Evolutionary conservation across 345 rosid genomes (phyloP), one percentile per base, ranked within the genome.

Genomic region (Limnanthes douglasii): DNA sequence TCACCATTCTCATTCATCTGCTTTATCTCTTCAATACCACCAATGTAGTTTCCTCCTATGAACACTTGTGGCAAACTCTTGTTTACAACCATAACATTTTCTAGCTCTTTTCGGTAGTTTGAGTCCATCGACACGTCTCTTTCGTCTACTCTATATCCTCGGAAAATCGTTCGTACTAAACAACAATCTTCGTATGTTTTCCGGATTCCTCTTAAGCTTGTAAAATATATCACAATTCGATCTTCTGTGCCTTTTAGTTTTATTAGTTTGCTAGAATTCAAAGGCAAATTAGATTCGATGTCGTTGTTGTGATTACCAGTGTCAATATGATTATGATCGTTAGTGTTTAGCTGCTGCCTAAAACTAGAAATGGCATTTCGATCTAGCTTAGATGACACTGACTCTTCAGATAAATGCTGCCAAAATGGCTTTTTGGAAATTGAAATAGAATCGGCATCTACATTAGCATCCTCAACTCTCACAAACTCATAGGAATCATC

Each of bases 61-160:
- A 84, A 84, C 43, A 80, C 78, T 45, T 69, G 78, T 1, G 95
- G 98, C 48, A 75, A 62, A 41, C 54, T 43, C 46, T 59, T 64
- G 29, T 67, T 65, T 6, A 28, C 50, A 1, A 39, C 62, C 4
- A 75, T 44, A 50, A 44, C 0, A 5, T 13, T 26, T 30, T 72
- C 73, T 42, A 88, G 45, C 51, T 83, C 97, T 31, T 65, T 76
- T 38, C 69, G 75, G 53, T 65, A 83, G 11, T 54, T 59, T 0
- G 75, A 76, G 55, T 88, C 93, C 95, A 88, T 76, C 0, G 95
- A 88, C 23, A 88, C 70, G 53, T 88, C 97, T 12, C 90, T 50
- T 24, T 79, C 95, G 26, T 83, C 95, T 1, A 83, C 64, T 0
- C 46, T 68, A 37, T 67, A 53, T 11, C 81, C 78, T 41, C 78